Percentiles rank a stretch among this genome's conserved stretches.
These are phyloP conservation scores for Fraxinus anomala DNA, from an alignment of 257 asterid genomes.

Conservation along the genomic window DNA sequence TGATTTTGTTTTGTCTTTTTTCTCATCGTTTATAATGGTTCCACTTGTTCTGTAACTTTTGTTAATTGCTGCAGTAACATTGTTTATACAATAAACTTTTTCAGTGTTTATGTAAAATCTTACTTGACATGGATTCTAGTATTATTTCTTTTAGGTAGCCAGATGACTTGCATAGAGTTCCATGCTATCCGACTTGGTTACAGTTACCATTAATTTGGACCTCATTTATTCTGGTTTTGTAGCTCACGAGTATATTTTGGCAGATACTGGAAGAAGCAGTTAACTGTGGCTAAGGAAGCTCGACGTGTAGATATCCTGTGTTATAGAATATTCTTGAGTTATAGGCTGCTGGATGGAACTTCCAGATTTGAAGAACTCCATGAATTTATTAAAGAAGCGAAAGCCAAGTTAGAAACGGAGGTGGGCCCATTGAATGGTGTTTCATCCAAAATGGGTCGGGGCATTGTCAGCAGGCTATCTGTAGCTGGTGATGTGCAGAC, in stretches of 20 bases:
- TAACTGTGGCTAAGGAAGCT: conserved; percentile 81
- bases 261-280: conserved; percentile 93
- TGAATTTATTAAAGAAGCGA: conserved; percentile 70
- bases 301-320: conserved; percentile 82
- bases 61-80: neutral
- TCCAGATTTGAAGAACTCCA: conserved; percentile 78
- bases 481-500: conserved; percentile 72
- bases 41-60: neutral
- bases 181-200: neutral
- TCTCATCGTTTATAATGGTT: neutral
- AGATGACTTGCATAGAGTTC: neutral
- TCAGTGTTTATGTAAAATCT: neutral
- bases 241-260: conserved; percentile 24
- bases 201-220: neutral
- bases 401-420: conserved; percentile 77
- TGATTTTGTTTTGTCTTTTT: neutral
- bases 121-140: neutral
- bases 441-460: conserved; percentile 88
- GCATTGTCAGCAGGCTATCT: conserved; percentile 84
- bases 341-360: conserved; percentile 79
- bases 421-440: conserved; percentile 85
- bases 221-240: neutral
- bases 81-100: neutral
- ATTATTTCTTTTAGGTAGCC: neutral
- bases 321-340: conserved; percentile 73